phyloP scores from a whole-genome alignment of 2,329 filamentous ascomycete genomes.

The Herpotrichia juniperi region DNA sequence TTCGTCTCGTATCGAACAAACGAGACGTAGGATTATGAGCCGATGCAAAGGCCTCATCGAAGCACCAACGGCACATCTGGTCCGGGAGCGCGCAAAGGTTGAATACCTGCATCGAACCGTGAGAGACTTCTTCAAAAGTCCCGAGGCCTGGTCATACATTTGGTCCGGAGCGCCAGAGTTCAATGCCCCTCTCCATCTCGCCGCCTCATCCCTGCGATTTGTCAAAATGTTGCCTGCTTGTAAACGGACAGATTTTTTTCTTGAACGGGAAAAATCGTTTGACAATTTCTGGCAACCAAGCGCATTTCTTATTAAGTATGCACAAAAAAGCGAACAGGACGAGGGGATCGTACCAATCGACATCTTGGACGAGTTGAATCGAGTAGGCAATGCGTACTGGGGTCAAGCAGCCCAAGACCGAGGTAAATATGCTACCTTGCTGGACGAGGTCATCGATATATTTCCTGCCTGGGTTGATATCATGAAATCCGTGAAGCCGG shows the following conservation, averaged over 20 bases:
- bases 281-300: background rate
- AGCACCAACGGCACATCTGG: background rate
- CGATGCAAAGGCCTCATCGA: conserved; percentile 1
- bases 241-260: too few relatives aligned
- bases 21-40: background rate
- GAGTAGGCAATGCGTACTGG: background rate
- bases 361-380: background rate
- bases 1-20: background rate
- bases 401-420: too few relatives aligned
- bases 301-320: background rate
- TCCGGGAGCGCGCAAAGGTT: background rate
- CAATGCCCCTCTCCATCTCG: background rate
- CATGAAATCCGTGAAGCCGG: too few relatives aligned
- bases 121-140: background rate
- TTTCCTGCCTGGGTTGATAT: too few relatives aligned
- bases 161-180: background rate
- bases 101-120: background rate
- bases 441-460: too few relatives aligned
- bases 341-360: background rate
- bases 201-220: background rate
- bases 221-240: background rate
- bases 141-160: background rate
- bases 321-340: background rate
- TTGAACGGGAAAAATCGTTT: too few relatives aligned
- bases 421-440: background rate